A percentile compares a stretch with the other conserved stretches of the same genome.
Evolutionary conservation across 257 asterid genomes (phyloP).

Genomic region (Fraxinus anomala): DNA sequence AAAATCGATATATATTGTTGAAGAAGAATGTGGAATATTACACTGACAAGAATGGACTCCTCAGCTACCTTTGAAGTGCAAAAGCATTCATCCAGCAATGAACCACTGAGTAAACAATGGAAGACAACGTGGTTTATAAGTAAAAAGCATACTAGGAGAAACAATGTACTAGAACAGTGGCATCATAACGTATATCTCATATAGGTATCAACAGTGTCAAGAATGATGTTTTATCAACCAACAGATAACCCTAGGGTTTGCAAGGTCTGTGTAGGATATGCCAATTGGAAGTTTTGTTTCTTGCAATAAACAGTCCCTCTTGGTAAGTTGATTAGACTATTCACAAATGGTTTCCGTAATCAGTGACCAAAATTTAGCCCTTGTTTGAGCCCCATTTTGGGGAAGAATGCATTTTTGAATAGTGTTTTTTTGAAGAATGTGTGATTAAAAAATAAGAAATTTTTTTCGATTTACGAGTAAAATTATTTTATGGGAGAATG

Average conservation of each 20-base stretch:
- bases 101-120: background rate
- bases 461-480: no score
- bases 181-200: background rate
- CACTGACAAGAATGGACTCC: background rate
- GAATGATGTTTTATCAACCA: background rate
- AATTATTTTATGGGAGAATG: no score
- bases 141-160: conserved; percentile 9
- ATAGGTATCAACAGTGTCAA: background rate
- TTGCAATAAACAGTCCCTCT: conserved; percentile 1
- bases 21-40: background rate
- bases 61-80: conserved; percentile 13
- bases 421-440: no score
- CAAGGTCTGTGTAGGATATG: background rate
- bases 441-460: no score
- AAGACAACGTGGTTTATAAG: conserved; percentile 2
- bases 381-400: no score
- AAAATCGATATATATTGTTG: background rate
- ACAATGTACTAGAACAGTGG: background rate
- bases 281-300: conserved; percentile 10
- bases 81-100: conserved; percentile 32
- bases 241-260: background rate
- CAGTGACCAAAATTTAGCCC: background rate
- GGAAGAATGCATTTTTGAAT: no score
- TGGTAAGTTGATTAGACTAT: background rate
- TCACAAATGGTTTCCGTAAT: background rate